Percentiles rank a stretch among this genome's conserved stretches.
Conservation (phyloP, 768 basidiomycete genomes). For the Mycena leptocephala region DNA sequence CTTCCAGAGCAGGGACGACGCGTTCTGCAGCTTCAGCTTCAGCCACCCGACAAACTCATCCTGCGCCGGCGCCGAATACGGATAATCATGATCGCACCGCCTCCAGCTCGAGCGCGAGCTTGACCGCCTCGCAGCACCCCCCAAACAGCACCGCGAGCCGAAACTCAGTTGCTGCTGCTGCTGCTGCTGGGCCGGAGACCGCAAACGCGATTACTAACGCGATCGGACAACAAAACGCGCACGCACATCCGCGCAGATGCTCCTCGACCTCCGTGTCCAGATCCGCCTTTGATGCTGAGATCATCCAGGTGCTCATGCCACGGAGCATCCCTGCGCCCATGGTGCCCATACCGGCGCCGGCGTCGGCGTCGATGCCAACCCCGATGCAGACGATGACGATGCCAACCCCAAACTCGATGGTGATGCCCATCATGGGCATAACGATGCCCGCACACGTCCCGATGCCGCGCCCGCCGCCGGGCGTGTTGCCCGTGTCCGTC, state of each 20-base stretch:
- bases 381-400: not conserved
- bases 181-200: not conserved
- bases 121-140: not conserved
- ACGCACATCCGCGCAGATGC: not conserved
- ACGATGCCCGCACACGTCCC: constrained; percentile 19
- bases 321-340: not conserved
- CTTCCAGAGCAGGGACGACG: not conserved
- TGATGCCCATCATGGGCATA: not conserved
- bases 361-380: not conserved
- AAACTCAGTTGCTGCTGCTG: not conserved
- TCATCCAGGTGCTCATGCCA: not conserved
- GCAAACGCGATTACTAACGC: not conserved
- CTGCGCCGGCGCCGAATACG: not conserved
- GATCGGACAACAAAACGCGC: not conserved
- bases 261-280: not conserved
- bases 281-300: not conserved
- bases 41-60: not conserved
- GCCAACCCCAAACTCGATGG: not conserved
- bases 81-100: not conserved
- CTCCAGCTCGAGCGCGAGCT: not conserved
- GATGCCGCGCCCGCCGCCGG: constrained; percentile 21
- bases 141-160: not conserved
- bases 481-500: not conserved
- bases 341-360: not conserved
- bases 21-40: not conserved